Evolutionary conservation across 352 stramenopile genomes (phyloP).

Genomic region (Phytophthora sp.): DNA sequence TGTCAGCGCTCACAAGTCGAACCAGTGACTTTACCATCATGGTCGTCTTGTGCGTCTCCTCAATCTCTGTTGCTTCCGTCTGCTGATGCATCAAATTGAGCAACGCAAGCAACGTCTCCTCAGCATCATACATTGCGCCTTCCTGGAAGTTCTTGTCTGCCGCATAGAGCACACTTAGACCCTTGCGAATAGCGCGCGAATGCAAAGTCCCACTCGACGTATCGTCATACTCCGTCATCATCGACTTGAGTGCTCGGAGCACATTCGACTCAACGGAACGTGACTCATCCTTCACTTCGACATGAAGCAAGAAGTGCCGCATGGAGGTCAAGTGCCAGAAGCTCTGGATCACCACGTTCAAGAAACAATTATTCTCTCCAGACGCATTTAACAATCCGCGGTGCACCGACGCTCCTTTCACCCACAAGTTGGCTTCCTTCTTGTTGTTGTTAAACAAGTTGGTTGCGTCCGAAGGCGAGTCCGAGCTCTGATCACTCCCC

Average conservation of each 20-base stretch:
- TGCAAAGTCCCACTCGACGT: slow-evolving; percentile 79
- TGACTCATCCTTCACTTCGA: slow-evolving; percentile 85
- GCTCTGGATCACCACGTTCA: slow-evolving; percentile 92
- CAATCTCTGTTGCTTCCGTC: slow-evolving; percentile 73
- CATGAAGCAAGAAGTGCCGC: slow-evolving; percentile 83
- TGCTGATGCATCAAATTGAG: slow-evolving; percentile 90
- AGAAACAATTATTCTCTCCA: slow-evolving; percentile 91
- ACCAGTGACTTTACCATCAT: slow-evolving; percentile 78
- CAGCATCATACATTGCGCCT: slow-evolving; percentile 88
- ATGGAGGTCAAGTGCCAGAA: slow-evolving; percentile 92
- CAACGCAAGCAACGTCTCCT: slow-evolving; percentile 84
- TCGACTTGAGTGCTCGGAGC: slow-evolving; percentile 73
- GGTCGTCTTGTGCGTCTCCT: slow-evolving; percentile 76
- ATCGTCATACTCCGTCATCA: slow-evolving; percentile 88
- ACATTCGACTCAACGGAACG: slow-evolving; percentile 77
- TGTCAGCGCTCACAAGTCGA: slow-evolving; percentile 69
- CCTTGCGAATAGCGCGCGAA: slow-evolving; percentile 79
- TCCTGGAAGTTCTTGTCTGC: slow-evolving; percentile 89
- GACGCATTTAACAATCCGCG: slow-evolving; percentile 76
- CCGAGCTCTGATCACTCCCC: slow-evolving; percentile 38
- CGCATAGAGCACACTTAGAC: slow-evolving; percentile 83
- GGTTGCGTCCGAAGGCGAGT: slow-evolving; percentile 27
- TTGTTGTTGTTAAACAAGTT: slow-evolving; percentile 41
- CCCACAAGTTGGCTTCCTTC: slow-evolving; percentile 77
- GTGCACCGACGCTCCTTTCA: slow-evolving; percentile 84